These are phyloP conservation scores for Mytilinidion resinicola DNA, from an alignment of 495 filamentous ascomycete species.

Conservation along the genomic window DNA sequence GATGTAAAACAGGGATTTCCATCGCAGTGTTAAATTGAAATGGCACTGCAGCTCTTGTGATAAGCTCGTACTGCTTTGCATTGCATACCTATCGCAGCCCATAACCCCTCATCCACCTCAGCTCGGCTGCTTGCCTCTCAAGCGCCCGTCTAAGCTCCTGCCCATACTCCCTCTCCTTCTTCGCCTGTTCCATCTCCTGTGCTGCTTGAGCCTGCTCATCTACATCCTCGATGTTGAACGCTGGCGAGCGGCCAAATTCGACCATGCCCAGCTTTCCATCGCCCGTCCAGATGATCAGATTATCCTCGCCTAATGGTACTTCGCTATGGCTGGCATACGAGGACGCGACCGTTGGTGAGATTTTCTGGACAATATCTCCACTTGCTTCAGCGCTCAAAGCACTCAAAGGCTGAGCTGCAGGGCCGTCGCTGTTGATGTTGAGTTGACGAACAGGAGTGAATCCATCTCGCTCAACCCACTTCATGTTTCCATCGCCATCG, in stretches of 20 bases:
- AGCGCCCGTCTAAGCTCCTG: slow-evolving; percentile 67
- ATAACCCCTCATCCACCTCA: slow-evolving; percentile 62
- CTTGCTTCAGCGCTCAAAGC: slow-evolving; percentile 18
- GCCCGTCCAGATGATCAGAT: slow-evolving; percentile 39
- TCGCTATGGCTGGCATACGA: neutral
- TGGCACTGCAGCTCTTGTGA: too few relatives aligned
- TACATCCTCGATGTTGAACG: slow-evolving; percentile 9
- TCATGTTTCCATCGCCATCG: slow-evolving; percentile 76
- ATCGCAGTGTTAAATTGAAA: too few relatives aligned
- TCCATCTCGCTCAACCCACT: slow-evolving; percentile 89
- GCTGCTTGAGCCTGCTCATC: slow-evolving; percentile 39
- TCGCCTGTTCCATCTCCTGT: slow-evolving; percentile 38
- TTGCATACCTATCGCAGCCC: slow-evolving; percentile 9
- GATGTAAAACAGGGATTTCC: too few relatives aligned
- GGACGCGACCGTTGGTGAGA: slow-evolving; percentile 29
- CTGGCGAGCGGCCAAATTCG: slow-evolving; percentile 25
- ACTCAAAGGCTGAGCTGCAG: neutral
- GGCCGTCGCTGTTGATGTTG: slow-evolving; percentile 56
- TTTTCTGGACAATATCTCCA: slow-evolving; percentile 41
- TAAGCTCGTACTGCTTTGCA: too few relatives aligned
- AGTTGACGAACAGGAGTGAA: slow-evolving; percentile 70
- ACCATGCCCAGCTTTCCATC: slow-evolving; percentile 37
- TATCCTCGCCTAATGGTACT: slow-evolving; percentile 25
- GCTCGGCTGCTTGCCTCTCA: slow-evolving; percentile 75
- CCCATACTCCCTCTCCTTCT: slow-evolving; percentile 53